Percentiles rank a stretch among this genome's conserved stretches.
Conservation (phyloP, 345 rosid genomes). For the Ceriops tagal region DNA sequence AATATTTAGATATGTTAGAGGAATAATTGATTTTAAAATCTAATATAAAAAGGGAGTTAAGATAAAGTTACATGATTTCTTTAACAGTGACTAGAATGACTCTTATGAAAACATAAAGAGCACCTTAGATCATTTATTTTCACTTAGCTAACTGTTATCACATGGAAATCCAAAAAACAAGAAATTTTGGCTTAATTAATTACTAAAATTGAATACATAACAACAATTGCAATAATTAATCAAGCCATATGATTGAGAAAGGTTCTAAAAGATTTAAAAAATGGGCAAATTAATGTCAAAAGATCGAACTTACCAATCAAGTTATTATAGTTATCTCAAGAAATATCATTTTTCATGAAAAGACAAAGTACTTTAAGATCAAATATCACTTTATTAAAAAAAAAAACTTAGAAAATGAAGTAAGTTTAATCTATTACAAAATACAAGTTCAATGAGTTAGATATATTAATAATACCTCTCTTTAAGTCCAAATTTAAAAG, state of each 20-base stretch:
- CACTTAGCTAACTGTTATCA: background rate
- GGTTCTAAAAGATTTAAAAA: background rate
- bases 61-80: background rate
- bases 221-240: background rate
- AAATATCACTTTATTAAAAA: no score
- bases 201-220: background rate
- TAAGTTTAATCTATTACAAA: no score
- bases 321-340: no score
- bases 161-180: background rate
- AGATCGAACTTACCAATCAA: no score
- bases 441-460: no score
- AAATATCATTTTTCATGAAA: no score
- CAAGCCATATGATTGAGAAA: background rate
- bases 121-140: background rate
- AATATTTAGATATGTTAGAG: background rate
- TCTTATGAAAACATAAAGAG: background rate
- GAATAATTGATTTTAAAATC: background rate
- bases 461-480: no score
- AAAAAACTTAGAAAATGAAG: no score
- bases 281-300: background rate
- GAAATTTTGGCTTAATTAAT: background rate
- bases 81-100: background rate
- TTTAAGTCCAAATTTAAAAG: no score
- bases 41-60: background rate
- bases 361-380: no score